A percentile compares a stretch with the other conserved stretches of the same genome.
phyloP scores from a whole-genome alignment of 2,329 filamentous ascomycete genomes.

The Fusarium sterilihyphosum region DNA sequence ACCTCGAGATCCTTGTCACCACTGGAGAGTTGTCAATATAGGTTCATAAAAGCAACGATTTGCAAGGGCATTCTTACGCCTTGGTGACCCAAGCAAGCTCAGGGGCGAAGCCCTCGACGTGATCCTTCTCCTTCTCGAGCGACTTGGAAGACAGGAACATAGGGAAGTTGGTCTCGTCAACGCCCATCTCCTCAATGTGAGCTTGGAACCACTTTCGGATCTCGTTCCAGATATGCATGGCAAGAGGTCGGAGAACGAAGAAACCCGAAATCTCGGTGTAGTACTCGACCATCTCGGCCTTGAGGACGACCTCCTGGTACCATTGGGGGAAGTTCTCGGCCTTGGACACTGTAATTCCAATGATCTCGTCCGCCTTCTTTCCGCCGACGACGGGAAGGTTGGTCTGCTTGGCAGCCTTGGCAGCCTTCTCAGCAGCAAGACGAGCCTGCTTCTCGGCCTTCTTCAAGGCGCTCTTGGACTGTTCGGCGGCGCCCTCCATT shows the following conservation, averaged over 20 bases:
- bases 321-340: conserved; percentile 88
- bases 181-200: conserved; percentile 88
- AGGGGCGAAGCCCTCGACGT: conserved; percentile 98
- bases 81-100: conserved; percentile 91
- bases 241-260: conserved; percentile 84
- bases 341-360: conserved; percentile 89
- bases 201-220: conserved; percentile 75
- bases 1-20: conserved; percentile 93
- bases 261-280: conserved; percentile 94
- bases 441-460: conserved; percentile 73
- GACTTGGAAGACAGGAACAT: conserved; percentile 95
- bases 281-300: conserved; percentile 98
- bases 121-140: conserved; percentile 87
- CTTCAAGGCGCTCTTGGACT: conserved; percentile 71
- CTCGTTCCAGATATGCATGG: conserved; percentile 74
- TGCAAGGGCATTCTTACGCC: conserved; percentile 62
- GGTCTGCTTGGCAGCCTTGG: conserved; percentile 68
- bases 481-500: conserved; percentile 48
- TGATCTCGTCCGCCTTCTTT: conserved; percentile 74
- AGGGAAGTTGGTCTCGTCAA: conserved; percentile 96
- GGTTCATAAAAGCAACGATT: neutral
- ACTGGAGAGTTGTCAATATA: conserved; percentile 54
- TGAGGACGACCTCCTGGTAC: conserved; percentile 98
- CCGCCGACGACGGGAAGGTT: conserved; percentile 63
- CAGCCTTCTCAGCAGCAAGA: conserved; percentile 69